Evolutionary conservation across 306 rosid species (phyloP).

Genomic region (Cucurbita moschata): DNA sequence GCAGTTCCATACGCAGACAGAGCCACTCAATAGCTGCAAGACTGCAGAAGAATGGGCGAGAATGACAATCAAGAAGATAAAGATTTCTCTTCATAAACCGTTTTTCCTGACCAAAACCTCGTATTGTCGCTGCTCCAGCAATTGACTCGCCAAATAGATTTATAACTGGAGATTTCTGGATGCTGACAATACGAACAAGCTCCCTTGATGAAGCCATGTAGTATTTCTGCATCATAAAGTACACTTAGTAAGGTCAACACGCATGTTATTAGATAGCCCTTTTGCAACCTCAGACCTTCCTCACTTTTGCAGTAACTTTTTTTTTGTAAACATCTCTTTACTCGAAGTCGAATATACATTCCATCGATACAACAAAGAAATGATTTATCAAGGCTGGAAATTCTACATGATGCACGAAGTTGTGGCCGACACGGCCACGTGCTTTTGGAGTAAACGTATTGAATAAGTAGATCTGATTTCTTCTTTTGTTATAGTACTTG

Average conservation of each 20-base stretch:
- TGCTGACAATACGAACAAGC: conserved; percentile 93
- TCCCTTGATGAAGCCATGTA: conserved; percentile 99
- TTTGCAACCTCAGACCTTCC: not conserved
- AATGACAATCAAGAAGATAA: conserved; percentile 84
- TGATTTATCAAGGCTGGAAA: not conserved
- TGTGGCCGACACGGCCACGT: not conserved
- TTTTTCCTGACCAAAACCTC: conserved; percentile 98
- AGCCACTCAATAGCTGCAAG: conserved; percentile 99
- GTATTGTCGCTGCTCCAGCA: conserved; percentile 94
- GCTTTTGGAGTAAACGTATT: not conserved
- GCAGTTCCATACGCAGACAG: conserved; percentile 88
- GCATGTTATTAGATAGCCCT: not conserved
- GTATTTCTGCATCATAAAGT: conserved; percentile 54
- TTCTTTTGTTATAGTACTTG: not conserved
- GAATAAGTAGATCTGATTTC: not conserved
- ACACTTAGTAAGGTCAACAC: conserved; percentile 8
- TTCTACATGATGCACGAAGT: not conserved
- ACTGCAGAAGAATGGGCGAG: conserved; percentile 98
- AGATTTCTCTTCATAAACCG: conserved; percentile 91
- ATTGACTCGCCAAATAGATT: conserved; percentile 94
- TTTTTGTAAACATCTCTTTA: not conserved
- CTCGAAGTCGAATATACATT: not conserved
- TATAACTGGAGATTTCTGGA: conserved; percentile 91
- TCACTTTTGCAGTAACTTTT: not conserved
- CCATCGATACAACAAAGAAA: not conserved